These are phyloP conservation scores for Oidiodendron maius DNA, from an alignment of 495 filamentous ascomycete species.

Conservation along the genomic window DNA sequence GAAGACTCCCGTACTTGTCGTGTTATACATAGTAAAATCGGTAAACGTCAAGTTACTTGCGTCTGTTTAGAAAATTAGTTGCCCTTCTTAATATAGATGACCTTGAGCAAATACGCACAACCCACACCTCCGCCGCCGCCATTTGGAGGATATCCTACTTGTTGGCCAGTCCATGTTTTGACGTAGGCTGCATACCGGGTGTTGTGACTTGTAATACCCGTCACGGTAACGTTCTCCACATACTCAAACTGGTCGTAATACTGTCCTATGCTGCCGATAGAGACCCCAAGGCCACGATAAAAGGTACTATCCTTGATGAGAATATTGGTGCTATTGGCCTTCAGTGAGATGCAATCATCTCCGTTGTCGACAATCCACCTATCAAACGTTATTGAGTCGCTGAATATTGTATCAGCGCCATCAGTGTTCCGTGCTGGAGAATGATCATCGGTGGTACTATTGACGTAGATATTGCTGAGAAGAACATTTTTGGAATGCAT, in stretches of 20 bases:
- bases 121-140: slow-evolving; percentile 43
- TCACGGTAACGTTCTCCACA: slow-evolving; percentile 30
- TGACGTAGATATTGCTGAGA: slow-evolving; percentile 38
- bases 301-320: slow-evolving; percentile 29
- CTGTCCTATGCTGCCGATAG: slow-evolving; percentile 43
- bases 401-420: slow-evolving; percentile 33
- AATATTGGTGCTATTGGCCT: slow-evolving; percentile 36
- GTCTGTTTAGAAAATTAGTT: background rate
- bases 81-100: too few relatives aligned
- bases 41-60: background rate
- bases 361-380: slow-evolving; percentile 29
- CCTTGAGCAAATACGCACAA: slow-evolving; percentile 29
- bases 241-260: slow-evolving; percentile 33
- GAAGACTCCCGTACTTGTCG: background rate
- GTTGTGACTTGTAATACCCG: slow-evolving; percentile 29
- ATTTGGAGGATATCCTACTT: slow-evolving; percentile 38
- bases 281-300: slow-evolving; percentile 22
- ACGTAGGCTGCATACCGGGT: slow-evolving; percentile 36
- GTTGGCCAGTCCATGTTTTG: slow-evolving; percentile 41
- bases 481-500: slow-evolving; percentile 27
- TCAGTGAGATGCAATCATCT: slow-evolving; percentile 33
- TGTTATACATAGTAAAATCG: background rate
- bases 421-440: slow-evolving; percentile 29
- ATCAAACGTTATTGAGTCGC: slow-evolving; percentile 26
- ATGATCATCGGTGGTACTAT: slow-evolving; percentile 21